Percentiles rank a stretch among this genome's conserved stretches.
phyloP scores from a whole-genome alignment of 805 yeast species.

The Kluyveromyces wickerhamii region DNA sequence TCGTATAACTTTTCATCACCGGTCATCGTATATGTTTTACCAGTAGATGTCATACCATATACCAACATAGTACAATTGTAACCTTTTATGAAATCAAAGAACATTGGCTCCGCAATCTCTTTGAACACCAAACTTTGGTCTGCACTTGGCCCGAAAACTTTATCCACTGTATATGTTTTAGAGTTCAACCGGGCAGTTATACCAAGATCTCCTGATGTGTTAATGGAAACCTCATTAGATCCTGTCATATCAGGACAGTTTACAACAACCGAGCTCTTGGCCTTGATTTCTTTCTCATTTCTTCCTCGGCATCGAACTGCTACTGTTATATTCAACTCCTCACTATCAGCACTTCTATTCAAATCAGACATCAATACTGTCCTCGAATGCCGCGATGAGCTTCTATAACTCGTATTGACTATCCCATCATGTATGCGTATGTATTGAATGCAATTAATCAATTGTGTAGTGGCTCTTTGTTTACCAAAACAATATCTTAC shows the following conservation, averaged over 20 bases:
- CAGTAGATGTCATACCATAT: conserved; percentile 90
- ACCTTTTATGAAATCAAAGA: conserved; percentile 63
- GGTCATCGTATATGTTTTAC: conserved; percentile 75
- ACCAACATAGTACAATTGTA: conserved; percentile 79
- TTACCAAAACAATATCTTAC: conserved; percentile 3
- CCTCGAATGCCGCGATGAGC: neutral
- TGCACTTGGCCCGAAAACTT: conserved; percentile 75
- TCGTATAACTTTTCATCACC: conserved; percentile 45
- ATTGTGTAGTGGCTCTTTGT: neutral
- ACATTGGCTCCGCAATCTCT: conserved; percentile 54
- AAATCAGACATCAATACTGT: neutral
- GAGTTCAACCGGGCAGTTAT: conserved; percentile 35
- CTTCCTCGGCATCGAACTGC: conserved; percentile 60
- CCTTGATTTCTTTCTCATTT: conserved; percentile 46
- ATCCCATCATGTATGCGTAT: neutral
- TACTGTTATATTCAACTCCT: conserved; percentile 47
- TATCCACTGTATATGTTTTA: conserved; percentile 66
- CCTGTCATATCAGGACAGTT: conserved; percentile 41
- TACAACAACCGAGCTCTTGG: conserved; percentile 54
- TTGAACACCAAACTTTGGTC: conserved; percentile 63
- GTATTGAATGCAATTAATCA: neutral
- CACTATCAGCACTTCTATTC: conserved; percentile 8
- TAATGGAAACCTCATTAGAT: conserved; percentile 40
- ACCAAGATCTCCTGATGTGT: conserved; percentile 35
- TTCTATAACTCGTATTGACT: neutral